Evolutionary conservation across 768 basidiomycete genomes (phyloP).

Genomic region (Podaxis carcinomalis): DNA sequence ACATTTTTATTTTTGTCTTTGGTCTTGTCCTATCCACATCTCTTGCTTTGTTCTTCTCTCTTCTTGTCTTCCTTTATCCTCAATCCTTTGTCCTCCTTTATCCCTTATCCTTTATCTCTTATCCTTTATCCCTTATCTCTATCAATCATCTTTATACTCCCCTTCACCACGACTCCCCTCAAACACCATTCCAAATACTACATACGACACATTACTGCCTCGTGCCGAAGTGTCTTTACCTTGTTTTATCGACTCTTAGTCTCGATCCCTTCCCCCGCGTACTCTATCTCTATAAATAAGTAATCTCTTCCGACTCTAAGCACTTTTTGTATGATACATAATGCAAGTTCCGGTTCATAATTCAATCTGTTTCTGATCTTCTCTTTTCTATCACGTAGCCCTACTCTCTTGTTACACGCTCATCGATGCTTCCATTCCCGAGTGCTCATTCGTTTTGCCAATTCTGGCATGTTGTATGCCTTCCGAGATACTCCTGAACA

Average conservation of each 20-base stretch:
- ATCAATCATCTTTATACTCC: neutral
- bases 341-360: neutral
- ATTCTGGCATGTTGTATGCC: neutral
- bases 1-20: neutral
- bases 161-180: neutral
- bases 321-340: neutral
- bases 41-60: neutral
- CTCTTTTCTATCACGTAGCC: neutral
- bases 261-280: neutral
- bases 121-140: neutral
- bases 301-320: neutral
- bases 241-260: neutral
- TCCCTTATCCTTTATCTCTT: neutral
- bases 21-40: neutral
- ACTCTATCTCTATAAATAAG: neutral
- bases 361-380: neutral
- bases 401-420: neutral
- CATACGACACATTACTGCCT: neutral
- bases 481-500: neutral
- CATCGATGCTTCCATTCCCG: neutral
- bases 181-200: neutral
- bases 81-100: neutral
- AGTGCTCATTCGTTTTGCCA: neutral
- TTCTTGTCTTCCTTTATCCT: neutral
- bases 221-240: neutral